phyloP scores from a whole-genome alignment of 768 basidiomycete species.

The Kwoniella dendrophila region DNA sequence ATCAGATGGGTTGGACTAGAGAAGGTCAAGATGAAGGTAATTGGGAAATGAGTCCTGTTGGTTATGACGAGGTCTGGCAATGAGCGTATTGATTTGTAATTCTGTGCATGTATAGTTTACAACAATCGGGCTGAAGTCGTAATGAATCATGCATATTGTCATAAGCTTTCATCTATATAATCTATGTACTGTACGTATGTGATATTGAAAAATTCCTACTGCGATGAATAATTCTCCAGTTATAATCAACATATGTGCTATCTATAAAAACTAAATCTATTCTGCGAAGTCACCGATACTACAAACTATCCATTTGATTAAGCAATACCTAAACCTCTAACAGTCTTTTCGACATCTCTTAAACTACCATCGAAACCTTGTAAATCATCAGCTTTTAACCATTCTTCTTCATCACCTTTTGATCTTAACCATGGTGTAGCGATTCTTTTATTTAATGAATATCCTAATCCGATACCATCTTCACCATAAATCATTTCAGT shows the following conservation, averaged over 20 bases:
- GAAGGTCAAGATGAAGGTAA: slow-evolving; percentile 35
- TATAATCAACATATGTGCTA: too few relatives aligned
- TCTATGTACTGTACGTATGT: too few relatives aligned
- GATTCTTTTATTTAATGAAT: slow-evolving; percentile 27
- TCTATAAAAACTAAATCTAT: too few relatives aligned
- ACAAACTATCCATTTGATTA: not conserved
- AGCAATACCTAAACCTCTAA: slow-evolving; percentile 13
- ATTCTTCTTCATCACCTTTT: slow-evolving; percentile 21
- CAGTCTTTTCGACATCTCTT: slow-evolving; percentile 2
- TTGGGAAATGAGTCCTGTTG: slow-evolving; percentile 40
- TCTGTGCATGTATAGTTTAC: too few relatives aligned
- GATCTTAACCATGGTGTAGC: slow-evolving; percentile 27
- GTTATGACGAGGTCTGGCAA: slow-evolving; percentile 46
- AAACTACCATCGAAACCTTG: not conserved
- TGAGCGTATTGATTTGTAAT: too few relatives aligned
- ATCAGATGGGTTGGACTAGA: slow-evolving; percentile 37
- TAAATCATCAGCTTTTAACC: slow-evolving; percentile 19
- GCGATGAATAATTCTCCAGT: too few relatives aligned
- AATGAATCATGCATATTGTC: too few relatives aligned
- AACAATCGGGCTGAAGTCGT: too few relatives aligned
- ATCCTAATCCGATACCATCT: slow-evolving; percentile 22
- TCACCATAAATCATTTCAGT: not conserved
- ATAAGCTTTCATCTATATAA: too few relatives aligned
- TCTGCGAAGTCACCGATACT: too few relatives aligned
- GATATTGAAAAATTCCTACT: too few relatives aligned